These are phyloP conservation scores for Boletus bicolor DNA, from an alignment of 768 basidiomycete genomes.

Conservation along the genomic window DNA sequence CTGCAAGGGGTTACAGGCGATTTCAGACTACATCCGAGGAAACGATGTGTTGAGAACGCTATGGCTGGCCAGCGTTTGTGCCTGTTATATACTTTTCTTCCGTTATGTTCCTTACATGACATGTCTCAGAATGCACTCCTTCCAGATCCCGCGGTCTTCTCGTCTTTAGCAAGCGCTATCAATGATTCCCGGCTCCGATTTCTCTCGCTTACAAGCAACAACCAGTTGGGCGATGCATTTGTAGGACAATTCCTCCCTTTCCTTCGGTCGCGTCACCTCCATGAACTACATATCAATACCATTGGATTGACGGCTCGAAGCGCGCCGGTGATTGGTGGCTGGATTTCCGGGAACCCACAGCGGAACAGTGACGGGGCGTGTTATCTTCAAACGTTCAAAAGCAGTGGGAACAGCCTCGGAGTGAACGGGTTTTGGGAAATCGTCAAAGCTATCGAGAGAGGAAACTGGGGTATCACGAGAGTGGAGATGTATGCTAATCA, in stretches of 20 bases:
- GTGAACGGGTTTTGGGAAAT: slow-evolving; percentile 45
- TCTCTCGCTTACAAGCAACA: slow-evolving; percentile 52
- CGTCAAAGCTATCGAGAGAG: slow-evolving; percentile 42
- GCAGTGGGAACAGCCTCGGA: slow-evolving; percentile 58
- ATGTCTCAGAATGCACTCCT: slow-evolving; percentile 42
- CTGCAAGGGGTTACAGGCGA: slow-evolving; percentile 48
- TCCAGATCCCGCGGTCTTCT: slow-evolving; percentile 34
- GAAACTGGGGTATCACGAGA: slow-evolving; percentile 48
- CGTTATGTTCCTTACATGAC: not conserved
- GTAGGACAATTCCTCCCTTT: slow-evolving; percentile 45
- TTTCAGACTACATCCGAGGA: slow-evolving; percentile 48
- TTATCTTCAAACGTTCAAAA: slow-evolving; percentile 45
- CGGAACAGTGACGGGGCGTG: slow-evolving; percentile 28
- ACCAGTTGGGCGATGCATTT: slow-evolving; percentile 47
- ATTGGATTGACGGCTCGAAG: slow-evolving; percentile 45
- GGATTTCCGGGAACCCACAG: slow-evolving; percentile 41
- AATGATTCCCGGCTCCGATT: slow-evolving; percentile 50
- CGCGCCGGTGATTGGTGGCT: slow-evolving; percentile 43
- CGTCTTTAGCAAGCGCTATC: slow-evolving; percentile 45
- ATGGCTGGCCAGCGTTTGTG: slow-evolving; percentile 54
- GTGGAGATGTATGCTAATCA: slow-evolving; percentile 52
- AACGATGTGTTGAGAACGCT: slow-evolving; percentile 45
- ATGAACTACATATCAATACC: slow-evolving; percentile 51
- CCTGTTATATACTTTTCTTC: not conserved
- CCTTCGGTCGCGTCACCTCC: slow-evolving; percentile 45